Evolutionary conservation across 192 early-diverging fungal species (phyloP).

Genomic region (Entomortierella parvispora): DNA sequence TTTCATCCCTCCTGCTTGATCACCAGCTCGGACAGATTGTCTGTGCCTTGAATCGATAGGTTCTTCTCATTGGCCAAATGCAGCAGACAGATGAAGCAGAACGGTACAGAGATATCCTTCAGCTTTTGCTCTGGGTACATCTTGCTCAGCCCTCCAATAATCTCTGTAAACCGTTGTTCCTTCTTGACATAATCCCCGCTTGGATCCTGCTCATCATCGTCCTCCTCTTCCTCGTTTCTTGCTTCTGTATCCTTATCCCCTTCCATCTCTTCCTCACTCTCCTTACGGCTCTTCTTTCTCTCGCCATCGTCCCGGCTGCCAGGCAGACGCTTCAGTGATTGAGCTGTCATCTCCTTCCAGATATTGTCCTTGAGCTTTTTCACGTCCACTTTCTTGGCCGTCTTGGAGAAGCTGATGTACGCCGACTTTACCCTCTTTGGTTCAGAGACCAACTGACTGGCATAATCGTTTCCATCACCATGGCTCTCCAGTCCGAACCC

Average conservation of each 20-base stretch:
- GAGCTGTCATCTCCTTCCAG: constrained; percentile 78
- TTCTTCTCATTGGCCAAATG: constrained; percentile 97
- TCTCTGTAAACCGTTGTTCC: constrained; percentile 76
- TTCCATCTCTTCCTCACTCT: constrained; percentile 6
- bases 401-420: constrained; percentile 83
- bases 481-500: constrained; percentile 1
- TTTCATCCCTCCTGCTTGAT: constrained; percentile 17
- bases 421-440: constrained; percentile 75
- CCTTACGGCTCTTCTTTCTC: constrained; percentile 29
- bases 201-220: constrained; percentile 26
- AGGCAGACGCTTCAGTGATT: constrained; percentile 34
- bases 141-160: constrained; percentile 77
- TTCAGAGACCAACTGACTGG: constrained; percentile 59
- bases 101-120: constrained; percentile 94
- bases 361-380: constrained; percentile 96
- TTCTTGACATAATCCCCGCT: constrained; percentile 56
- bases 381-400: constrained; percentile 95
- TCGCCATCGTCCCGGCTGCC: constrained; percentile 6
- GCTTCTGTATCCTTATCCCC: background rate
- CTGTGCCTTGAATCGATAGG: constrained; percentile 65
- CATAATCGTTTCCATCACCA: constrained; percentile 58
- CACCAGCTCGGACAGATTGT: constrained; percentile 31
- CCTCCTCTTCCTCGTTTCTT: constrained; percentile 1
- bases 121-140: constrained; percentile 82
- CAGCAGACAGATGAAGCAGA: constrained; percentile 96